Evolutionary conservation across 352 stramenopile species (phyloP).

Genomic region (Globisporangium ultimum): DNA sequence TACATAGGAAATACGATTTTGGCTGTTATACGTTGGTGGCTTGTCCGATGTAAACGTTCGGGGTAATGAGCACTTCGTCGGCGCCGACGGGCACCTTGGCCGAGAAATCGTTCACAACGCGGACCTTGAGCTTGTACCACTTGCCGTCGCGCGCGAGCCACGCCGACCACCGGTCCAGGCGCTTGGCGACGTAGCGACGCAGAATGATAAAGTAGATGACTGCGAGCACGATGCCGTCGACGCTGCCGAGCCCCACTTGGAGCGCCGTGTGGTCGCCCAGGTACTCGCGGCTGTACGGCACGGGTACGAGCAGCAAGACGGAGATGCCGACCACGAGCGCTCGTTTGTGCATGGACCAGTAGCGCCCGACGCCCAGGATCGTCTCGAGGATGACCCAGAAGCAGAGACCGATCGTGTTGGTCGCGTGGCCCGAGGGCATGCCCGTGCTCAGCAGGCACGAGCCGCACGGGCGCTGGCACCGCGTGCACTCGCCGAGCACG

Average conservation of each 20-base stretch:
- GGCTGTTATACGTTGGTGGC: too few species aligned
- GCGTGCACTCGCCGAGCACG: constrained; percentile 35
- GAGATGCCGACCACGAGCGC: too few species aligned
- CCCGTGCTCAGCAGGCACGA: constrained; percentile 41
- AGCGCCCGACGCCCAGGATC: constrained; percentile 28
- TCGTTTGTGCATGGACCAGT: constrained; percentile 6
- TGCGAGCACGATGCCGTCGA: constrained; percentile 33
- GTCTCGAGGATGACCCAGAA: constrained; percentile 51
- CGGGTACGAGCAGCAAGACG: constrained; percentile 37
- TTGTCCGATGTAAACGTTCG: too few species aligned
- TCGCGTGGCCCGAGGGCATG: constrained; percentile 52
- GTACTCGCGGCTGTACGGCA: constrained; percentile 60
- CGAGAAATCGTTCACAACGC: constrained; percentile 15
- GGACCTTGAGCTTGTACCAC: constrained; percentile 1
- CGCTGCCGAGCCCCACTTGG: constrained; percentile 40
- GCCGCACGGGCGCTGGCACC: constrained; percentile 46
- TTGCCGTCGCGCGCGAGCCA: constrained; percentile 5
- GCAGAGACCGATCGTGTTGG: constrained; percentile 45
- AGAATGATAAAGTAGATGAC: constrained; percentile 43
- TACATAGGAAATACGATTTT: too few species aligned
- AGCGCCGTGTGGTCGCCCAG: constrained; percentile 53
- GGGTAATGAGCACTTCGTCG: too few species aligned
- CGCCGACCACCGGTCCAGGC: constrained; percentile 1
- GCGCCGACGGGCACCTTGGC: too few species aligned
- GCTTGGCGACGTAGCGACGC: constrained; percentile 30